Evolutionary conservation across 257 asterid genomes (phyloP), one percentile per base, ranked within the genome.

Genomic region (Voacanga thouarsii): DNA sequence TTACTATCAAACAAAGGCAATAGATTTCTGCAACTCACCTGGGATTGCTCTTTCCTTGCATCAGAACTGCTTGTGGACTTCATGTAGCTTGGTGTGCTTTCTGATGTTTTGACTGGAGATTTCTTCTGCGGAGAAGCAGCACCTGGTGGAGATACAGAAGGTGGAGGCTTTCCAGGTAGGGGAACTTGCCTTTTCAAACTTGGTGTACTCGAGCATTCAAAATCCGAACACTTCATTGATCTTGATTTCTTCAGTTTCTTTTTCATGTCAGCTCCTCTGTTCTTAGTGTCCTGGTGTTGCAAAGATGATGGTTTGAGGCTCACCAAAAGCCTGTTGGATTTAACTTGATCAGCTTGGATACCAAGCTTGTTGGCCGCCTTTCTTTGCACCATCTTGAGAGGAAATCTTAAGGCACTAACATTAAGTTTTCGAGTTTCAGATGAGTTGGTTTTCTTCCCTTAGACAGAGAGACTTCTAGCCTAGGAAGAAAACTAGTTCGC

Each of bases 171-270:
- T 53, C 82, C 86, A 21, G 86, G 85, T 10, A 63, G 88, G 61
- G 84, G 83, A 26, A 82, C 77, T 69, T 82, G 80, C 45, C 71
- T 51, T 71, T 60, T 79, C 49, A 44, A 59, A 26, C 33, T 79
- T 10, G 83, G 77, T 47, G 86, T 79, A 2, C 69, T 77, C 0
- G 50, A 47, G 53, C 67, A 72, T 64, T 82, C 85, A 5, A 69
- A 47, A 30, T 86, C 85, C 0, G 80, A 76, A 59, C 66, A 88
- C 84, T 83, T 89, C 68, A 69, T 47, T 11, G 91, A 79, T 23
- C 89, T 92, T 18, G 97, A 88, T 85, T 90, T 93, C 90, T 88
- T 93, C 96, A 92, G 92, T 50, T 83, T 93, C 89, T 86, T 90
- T 89, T 82, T 91, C 82, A 89, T 71, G 78, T 89, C 90, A 6